Evolutionary conservation across 2,329 filamentous ascomycete genomes (phyloP).

Genomic region (Aureobasidium sp.): DNA sequence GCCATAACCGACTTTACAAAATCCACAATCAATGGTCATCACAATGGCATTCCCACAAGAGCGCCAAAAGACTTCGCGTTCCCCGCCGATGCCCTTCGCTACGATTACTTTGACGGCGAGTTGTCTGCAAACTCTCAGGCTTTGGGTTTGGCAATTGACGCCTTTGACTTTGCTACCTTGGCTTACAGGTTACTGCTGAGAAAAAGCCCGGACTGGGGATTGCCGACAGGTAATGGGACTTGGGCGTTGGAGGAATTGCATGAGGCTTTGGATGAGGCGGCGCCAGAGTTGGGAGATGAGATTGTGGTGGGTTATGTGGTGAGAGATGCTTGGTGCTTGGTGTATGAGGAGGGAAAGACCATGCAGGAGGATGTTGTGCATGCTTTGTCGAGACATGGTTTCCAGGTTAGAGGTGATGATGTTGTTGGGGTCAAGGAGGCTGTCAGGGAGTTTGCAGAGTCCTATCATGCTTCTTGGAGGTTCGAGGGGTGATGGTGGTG

Average conservation of each 20-base stretch:
- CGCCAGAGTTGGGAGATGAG: conserved; percentile 9
- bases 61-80: not conserved
- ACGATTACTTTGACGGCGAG: conserved; percentile 9
- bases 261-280: conserved; percentile 3
- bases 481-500: not conserved
- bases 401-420: not conserved
- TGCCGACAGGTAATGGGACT: not conserved
- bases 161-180: conserved; percentile 2
- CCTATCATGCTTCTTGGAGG: not conserved
- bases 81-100: not conserved
- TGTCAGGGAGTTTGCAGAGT: not conserved
- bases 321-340: conserved; percentile 6
- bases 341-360: conserved; percentile 6
- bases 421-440: not conserved
- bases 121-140: conserved; percentile 1
- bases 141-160: conserved; percentile 1
- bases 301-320: conserved; percentile 8
- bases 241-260: conserved; percentile 10
- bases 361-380: conserved; percentile 5
- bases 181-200: not conserved
- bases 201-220: not conserved
- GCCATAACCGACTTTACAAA: not conserved
- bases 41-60: not conserved
- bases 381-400: not conserved
- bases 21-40: conserved; percentile 1